A percentile compares a stretch with the other conserved stretches of the same genome.
These are phyloP conservation scores for Emydomyces testavorans DNA, from an alignment of 2,329 filamentous ascomycete species.

Conservation along the genomic window DNA sequence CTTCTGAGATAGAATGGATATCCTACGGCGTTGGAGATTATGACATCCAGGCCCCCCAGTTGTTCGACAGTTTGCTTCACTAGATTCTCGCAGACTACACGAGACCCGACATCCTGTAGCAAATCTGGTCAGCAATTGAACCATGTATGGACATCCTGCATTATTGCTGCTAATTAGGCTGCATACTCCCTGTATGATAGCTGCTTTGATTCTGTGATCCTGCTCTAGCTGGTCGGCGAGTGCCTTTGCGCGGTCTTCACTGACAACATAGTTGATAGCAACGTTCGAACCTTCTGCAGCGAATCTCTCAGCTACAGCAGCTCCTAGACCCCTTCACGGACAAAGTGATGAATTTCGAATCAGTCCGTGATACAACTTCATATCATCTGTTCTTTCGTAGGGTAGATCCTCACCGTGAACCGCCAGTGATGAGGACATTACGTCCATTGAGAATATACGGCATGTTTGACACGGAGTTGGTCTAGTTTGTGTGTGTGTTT, in stretches of 20 bases:
- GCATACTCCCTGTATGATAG: slow-evolving; percentile 51
- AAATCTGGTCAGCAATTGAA: slow-evolving; percentile 10
- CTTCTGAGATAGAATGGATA: background rate
- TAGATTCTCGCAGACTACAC: slow-evolving; percentile 47
- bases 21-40: slow-evolving; percentile 61
- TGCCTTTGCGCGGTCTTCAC: slow-evolving; percentile 47
- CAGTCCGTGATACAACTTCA: background rate
- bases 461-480: slow-evolving; percentile 42
- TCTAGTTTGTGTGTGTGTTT: no score
- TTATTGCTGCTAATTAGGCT: slow-evolving; percentile 9
- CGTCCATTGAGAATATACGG: slow-evolving; percentile 50
- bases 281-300: slow-evolving; percentile 57
- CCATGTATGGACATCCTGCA: background rate
- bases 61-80: slow-evolving; percentile 48
- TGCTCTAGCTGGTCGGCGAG: slow-evolving; percentile 46
- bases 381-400: slow-evolving; percentile 2
- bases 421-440: slow-evolving; percentile 54
- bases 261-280: slow-evolving; percentile 61
- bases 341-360: background rate
- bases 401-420: slow-evolving; percentile 43
- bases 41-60: slow-evolving; percentile 62
- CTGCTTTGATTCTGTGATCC: slow-evolving; percentile 42
- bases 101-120: slow-evolving; percentile 49
- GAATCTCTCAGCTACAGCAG: slow-evolving; percentile 54
- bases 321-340: slow-evolving; percentile 56